Percentiles rank a stretch among this genome's conserved stretches.
Conservation (phyloP, 345 rosid genomes). For the Noccaea caerulescens region DNA sequence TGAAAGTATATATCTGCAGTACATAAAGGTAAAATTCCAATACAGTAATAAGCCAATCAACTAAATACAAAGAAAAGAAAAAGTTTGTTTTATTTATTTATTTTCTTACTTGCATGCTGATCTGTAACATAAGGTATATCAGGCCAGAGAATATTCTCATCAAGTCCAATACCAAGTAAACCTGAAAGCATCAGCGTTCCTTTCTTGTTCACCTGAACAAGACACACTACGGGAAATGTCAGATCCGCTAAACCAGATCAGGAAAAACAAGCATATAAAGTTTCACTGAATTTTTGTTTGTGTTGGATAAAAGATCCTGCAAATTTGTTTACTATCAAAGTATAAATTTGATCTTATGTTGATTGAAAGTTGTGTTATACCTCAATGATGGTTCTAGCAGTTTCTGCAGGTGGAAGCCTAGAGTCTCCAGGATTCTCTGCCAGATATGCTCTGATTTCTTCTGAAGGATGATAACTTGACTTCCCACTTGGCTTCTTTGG, state of each 20-base stretch:
- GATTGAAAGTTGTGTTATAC: slow-evolving; percentile 54
- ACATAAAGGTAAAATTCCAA: slow-evolving; percentile 26
- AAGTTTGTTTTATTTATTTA: too few relatives aligned
- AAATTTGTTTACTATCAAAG: neutral
- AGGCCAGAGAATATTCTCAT: slow-evolving; percentile 80
- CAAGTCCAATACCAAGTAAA: slow-evolving; percentile 60
- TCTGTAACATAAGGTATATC: slow-evolving; percentile 85
- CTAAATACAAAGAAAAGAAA: neutral
- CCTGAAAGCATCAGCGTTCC: slow-evolving; percentile 77
- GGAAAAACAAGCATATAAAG: slow-evolving; percentile 3
- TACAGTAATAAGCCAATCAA: neutral
- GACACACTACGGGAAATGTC: slow-evolving; percentile 60
- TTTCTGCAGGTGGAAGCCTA: slow-evolving; percentile 68
- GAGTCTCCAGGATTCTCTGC: slow-evolving; percentile 53
- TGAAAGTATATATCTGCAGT: slow-evolving; percentile 82
- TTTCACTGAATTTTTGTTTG: neutral
- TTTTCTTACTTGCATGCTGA: slow-evolving; percentile 73
- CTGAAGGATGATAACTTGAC: slow-evolving; percentile 74
- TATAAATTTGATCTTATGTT: neutral
- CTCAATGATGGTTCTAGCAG: slow-evolving; percentile 82
- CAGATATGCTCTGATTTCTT: slow-evolving; percentile 60
- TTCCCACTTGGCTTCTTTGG: slow-evolving; percentile 57
- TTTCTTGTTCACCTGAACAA: slow-evolving; percentile 76
- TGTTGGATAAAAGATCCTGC: neutral
- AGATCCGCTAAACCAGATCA: slow-evolving; percentile 39